These are phyloP conservation scores for Diaporthe sp. DNA, from an alignment of 2,329 filamentous ascomycete species.

Conservation along the genomic window DNA sequence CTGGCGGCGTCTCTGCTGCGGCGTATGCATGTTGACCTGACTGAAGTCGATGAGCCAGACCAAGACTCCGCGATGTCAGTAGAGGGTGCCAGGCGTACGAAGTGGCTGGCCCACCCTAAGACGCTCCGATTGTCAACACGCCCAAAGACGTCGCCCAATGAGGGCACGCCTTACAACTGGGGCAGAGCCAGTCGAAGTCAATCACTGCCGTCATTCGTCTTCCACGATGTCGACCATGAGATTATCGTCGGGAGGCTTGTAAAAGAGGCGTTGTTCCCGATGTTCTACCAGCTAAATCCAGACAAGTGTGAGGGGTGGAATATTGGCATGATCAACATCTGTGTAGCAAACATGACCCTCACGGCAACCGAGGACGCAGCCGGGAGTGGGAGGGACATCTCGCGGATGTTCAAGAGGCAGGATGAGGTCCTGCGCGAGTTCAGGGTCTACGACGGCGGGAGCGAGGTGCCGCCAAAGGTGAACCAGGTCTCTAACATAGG, in stretches of 20 bases:
- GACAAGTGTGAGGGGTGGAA: conserved; percentile 79
- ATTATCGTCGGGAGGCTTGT: conserved; percentile 78
- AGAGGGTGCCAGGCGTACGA: conserved; percentile 31
- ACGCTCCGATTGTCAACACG: conserved; percentile 87
- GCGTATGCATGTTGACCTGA: conserved; percentile 84
- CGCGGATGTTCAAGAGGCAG: conserved; percentile 84
- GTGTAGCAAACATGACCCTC: conserved; percentile 85
- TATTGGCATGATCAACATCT: conserved; percentile 86
- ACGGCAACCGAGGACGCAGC: conserved; percentile 64
- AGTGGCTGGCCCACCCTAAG: conserved; percentile 85
- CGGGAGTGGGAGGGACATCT: conserved; percentile 81
- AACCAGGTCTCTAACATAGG: conserved; percentile 41
- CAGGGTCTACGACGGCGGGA: conserved; percentile 64
- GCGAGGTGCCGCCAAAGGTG: conserved; percentile 42
- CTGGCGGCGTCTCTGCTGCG: conserved; percentile 79
- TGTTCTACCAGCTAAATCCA: conserved; percentile 82
- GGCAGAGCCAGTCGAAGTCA: conserved; percentile 82
- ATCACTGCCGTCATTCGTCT: conserved; percentile 80
- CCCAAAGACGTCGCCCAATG: conserved; percentile 55
- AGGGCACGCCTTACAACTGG: conserved; percentile 69
- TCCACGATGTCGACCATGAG: conserved; percentile 68
- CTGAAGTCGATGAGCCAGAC: conserved; percentile 63
- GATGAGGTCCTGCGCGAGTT: conserved; percentile 78
- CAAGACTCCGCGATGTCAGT: conserved; percentile 48
- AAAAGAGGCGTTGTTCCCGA: conserved; percentile 74